Base-by-base conservation (phyloP, 768 basidiomycete genomes). In the Naganishia antarctica region DNA sequence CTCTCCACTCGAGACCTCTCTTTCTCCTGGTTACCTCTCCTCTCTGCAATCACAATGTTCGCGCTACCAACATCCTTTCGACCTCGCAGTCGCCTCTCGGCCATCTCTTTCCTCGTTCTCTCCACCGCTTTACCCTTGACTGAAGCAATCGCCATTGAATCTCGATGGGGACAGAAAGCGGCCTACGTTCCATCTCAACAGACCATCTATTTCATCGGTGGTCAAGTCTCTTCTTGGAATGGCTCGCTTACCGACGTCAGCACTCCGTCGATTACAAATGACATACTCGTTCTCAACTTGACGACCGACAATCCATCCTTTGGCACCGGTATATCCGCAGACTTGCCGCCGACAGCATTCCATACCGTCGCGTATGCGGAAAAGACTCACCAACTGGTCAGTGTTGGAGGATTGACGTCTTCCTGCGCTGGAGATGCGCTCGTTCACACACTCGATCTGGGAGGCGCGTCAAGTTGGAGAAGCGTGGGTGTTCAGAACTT, bases 91-190 rank as follows among this genome's bases (percentile, higher is more conserved):
- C 43, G 43, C 43, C 43, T 44, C n/a, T 44, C 43, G 11, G 8
- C 43, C 11, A 7, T 44, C 43, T 44, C 43, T 44, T 18, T 44
- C n/a, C 43, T 44, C 43, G 43, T 15, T 7, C 50, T 51, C 50
- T 29, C 50, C 45, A 46, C 25, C 13, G 16, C 34, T 13, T 9
- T 28, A n/a, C 23, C 53, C 6, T 21, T 40, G 13, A 8, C 53
- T 1, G 9, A 40, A 15, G 37, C 53, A 1, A 15, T 41, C 15
- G 25, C 11, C 53, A 29, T 50, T 8, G 26, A 57, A 29, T 34
- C 44, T 18, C 66, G 76, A 69, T 77, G 74, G 74, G 76, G 74
- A 44, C 74, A 75, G 46, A 69, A 74, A 61, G 73, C 76, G 18
- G 73, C 74, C 21, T 76, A 73, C 64, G 71, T 74, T n/a, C 61